A percentile compares a stretch with the other conserved stretches of the same genome.
phyloP scores from a whole-genome alignment of 78 protist genomes.

The Dictyostelium capitatum region DNA sequence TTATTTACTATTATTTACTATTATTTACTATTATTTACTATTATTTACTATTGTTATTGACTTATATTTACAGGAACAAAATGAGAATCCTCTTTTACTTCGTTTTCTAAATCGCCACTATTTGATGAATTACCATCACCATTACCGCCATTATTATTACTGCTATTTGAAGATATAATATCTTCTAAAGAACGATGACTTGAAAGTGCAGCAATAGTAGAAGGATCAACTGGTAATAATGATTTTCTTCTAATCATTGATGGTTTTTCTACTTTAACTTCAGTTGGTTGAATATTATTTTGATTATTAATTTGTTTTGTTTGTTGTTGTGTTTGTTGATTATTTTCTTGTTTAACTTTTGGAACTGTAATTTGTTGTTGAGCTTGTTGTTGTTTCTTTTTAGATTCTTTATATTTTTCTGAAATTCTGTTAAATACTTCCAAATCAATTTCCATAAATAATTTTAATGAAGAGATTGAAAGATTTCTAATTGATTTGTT shows the following conservation, averaged over 20 bases:
- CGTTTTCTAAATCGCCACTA: not conserved
- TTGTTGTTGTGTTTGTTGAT: constrained; percentile 2
- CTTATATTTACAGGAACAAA: constrained; percentile 26
- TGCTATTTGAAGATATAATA: not conserved
- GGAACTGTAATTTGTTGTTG: not conserved
- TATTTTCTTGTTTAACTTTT: not conserved
- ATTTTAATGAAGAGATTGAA: constrained; percentile 66
- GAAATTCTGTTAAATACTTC: constrained; percentile 37
- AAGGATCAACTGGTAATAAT: constrained; percentile 76
- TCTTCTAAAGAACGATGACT: constrained; percentile 70
- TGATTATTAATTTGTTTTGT: constrained; percentile 3
- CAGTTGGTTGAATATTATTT: constrained; percentile 4
- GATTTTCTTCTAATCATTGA: constrained; percentile 84
- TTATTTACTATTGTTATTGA: not conserved
- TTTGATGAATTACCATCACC: not conserved
- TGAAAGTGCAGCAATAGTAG: constrained; percentile 74
- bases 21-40: not conserved
- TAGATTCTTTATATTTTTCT: constrained; percentile 37
- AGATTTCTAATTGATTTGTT: constrained; percentile 74
- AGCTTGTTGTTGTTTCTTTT: constrained; percentile 24
- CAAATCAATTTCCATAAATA: constrained; percentile 77
- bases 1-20: not conserved
- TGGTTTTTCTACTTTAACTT: constrained; percentile 4
- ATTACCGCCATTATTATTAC: not conserved
- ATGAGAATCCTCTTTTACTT: constrained; percentile 25